Evolutionary conservation across 768 basidiomycete genomes (phyloP), one percentile per base, ranked within the genome.

Genomic region (Lentinula aciculospora): DNA sequence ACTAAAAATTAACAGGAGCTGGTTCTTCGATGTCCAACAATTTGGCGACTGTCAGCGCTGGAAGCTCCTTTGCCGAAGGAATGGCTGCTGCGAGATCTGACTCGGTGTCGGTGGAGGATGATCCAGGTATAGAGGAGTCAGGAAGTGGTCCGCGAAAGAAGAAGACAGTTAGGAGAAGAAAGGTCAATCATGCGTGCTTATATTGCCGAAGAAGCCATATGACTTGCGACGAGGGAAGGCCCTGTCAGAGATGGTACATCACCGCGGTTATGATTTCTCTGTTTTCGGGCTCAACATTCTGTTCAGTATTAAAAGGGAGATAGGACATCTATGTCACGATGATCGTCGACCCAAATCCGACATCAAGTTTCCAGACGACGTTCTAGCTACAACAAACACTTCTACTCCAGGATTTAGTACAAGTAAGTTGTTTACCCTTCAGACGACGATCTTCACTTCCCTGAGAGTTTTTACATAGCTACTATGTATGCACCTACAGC

Each of bases 131-230:
- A 42, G 54, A 56, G 19, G 54, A 56, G 2, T 23, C 15, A 50
- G 50, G 58, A 59, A 76, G 74, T 44, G 66, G 61, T 10, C 71
- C 71, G 2, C 77, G 75, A 64, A 78, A 77, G 66, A 77, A 80
- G 71, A 81, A 81, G 64, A 71, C 73, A 17, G 65, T 82, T 10
- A 91, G 89, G 72, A 75, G 92, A 61, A 75, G 91, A 57, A 94
- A 94, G 69, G 91, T 92, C 58, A 92, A 92, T 69, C 92, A 94
- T 73, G 94, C 94, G 4, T 97, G 94, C 68, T 75, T 97, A 42
- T 97, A 95, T 71, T 97, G 94, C 72, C 80, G 93, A 68, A 77
- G 92, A 60, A 93, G 91, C 77, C 90, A 91, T 82, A 91, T 93
- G 90, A 91, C 89, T 7, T 92, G 91, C 74, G 91, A 92, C 67